Conservation (phyloP, 2,329 filamentous ascomycete species). For the Aspergillus niger region DNA sequence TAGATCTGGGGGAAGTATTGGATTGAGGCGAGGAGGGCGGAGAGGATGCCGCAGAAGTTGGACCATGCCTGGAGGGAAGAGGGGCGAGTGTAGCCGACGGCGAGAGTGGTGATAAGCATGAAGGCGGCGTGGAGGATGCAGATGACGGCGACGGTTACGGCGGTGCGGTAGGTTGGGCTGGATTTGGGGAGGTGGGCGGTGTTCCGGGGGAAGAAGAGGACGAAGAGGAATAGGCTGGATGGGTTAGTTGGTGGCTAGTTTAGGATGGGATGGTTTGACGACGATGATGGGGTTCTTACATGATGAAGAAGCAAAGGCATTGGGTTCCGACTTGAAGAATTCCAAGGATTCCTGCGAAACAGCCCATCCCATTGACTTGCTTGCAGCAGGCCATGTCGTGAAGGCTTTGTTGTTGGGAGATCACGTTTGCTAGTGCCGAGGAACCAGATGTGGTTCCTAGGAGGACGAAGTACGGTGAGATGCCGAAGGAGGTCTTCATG, state of each 20-base stretch:
- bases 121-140: constrained; percentile 76
- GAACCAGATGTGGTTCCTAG: constrained; percentile 90
- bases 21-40: constrained; percentile 75
- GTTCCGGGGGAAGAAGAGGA: constrained; percentile 83
- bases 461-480: constrained; percentile 92
- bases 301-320: constrained; percentile 87
- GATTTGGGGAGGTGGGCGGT: constrained; percentile 53
- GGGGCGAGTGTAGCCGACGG: constrained; percentile 66
- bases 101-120: constrained; percentile 63
- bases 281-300: constrained; percentile 59
- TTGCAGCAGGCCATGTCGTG: constrained; percentile 84
- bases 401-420: constrained; percentile 80
- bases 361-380: constrained; percentile 77
- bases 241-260: constrained; percentile 8
- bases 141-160: constrained; percentile 70
- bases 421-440: constrained; percentile 87
- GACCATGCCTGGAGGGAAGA: constrained; percentile 74
- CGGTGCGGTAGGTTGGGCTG: constrained; percentile 73
- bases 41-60: constrained; percentile 77
- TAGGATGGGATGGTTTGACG: background rate
- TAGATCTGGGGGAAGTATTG: constrained; percentile 96
- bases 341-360: constrained; percentile 80
- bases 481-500: constrained; percentile 83
- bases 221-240: constrained; percentile 80
- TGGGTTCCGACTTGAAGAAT: constrained; percentile 90